Conservation (phyloP, 2,329 filamentous ascomycete species). For the Metarhizium robertsii region DNA sequence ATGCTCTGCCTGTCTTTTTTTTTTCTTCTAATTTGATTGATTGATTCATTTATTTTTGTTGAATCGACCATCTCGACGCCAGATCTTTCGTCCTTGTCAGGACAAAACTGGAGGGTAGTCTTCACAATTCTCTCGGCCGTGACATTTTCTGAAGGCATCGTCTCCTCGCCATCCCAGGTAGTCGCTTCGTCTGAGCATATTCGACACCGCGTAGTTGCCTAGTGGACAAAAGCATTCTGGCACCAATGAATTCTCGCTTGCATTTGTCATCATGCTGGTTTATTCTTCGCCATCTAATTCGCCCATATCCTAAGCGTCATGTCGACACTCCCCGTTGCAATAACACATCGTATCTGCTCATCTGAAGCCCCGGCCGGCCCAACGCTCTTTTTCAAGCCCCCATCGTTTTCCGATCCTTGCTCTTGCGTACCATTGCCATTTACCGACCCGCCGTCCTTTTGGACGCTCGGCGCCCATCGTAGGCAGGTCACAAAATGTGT, state of each 20-base stretch:
- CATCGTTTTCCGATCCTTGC: constrained; percentile 19
- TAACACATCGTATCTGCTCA: constrained; percentile 68
- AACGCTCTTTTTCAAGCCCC: constrained; percentile 38
- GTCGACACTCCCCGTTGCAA: constrained; percentile 82
- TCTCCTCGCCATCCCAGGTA: neutral
- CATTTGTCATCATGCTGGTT: neutral
- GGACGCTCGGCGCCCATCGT: constrained; percentile 65
- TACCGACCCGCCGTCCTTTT: constrained; percentile 8
- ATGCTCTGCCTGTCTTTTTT: no score
- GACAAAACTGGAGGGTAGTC: no score
- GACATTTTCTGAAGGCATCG: no score
- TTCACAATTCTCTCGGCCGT: no score
- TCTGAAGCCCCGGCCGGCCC: constrained; percentile 27
- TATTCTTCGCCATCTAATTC: constrained; percentile 22
- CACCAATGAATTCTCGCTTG: neutral
- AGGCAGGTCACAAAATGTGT: constrained; percentile 80
- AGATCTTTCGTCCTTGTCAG: no score
- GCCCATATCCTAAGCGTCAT: constrained; percentile 73
- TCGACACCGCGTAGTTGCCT: neutral
- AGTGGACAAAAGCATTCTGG: neutral
- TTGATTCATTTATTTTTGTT: no score
- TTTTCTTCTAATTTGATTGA: no score
- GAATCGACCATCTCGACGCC: no score
- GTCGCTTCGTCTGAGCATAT: neutral
- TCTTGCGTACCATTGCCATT: constrained; percentile 8